These are phyloP conservation scores for Pyrenula aspistea DNA, from an alignment of 495 filamentous ascomycete genomes.

Conservation along the genomic window DNA sequence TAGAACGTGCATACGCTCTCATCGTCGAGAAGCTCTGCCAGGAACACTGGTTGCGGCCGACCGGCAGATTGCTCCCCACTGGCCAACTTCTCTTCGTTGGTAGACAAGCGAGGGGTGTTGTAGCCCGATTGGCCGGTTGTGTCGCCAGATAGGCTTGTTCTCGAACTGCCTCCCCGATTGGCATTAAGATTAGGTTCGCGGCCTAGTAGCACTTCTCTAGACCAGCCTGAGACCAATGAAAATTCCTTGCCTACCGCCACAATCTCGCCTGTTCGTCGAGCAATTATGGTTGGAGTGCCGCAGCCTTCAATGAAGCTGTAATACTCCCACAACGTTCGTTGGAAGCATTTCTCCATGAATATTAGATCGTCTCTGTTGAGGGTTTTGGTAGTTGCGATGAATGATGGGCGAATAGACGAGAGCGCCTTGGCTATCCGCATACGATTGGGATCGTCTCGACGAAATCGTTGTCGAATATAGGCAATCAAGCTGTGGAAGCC, in stretches of 20 bases:
- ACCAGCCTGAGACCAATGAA: slow-evolving; percentile 86
- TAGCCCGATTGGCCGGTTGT: slow-evolving; percentile 19
- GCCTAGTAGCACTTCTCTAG: slow-evolving; percentile 78
- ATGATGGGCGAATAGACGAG: slow-evolving; percentile 79
- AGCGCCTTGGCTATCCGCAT: slow-evolving; percentile 76
- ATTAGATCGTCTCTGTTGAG: slow-evolving; percentile 78
- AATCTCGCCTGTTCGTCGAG: slow-evolving; percentile 83
- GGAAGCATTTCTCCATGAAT: slow-evolving; percentile 95
- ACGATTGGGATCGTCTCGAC: slow-evolving; percentile 44
- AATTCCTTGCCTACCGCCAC: slow-evolving; percentile 92
- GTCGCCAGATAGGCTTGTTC: slow-evolving; percentile 14
- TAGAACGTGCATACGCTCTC: slow-evolving; percentile 90
- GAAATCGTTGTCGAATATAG: slow-evolving; percentile 70
- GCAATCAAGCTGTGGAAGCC: slow-evolving; percentile 82
- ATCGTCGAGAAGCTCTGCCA: slow-evolving; percentile 87
- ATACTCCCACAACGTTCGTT: slow-evolving; percentile 82
- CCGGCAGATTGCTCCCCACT: slow-evolving; percentile 9
- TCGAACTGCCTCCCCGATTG: slow-evolving; percentile 45
- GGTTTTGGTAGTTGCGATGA: slow-evolving; percentile 77
- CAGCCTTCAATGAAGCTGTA: slow-evolving; percentile 81
- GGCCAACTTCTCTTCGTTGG: slow-evolving; percentile 10
- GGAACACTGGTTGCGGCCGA: slow-evolving; percentile 63
- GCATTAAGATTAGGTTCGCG: slow-evolving; percentile 82
- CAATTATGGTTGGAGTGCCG: slow-evolving; percentile 84
- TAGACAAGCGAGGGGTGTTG: slow-evolving; percentile 34